Evolutionary conservation across 345 rosid species (phyloP).

Genomic region (Fremontodendron californicum): DNA sequence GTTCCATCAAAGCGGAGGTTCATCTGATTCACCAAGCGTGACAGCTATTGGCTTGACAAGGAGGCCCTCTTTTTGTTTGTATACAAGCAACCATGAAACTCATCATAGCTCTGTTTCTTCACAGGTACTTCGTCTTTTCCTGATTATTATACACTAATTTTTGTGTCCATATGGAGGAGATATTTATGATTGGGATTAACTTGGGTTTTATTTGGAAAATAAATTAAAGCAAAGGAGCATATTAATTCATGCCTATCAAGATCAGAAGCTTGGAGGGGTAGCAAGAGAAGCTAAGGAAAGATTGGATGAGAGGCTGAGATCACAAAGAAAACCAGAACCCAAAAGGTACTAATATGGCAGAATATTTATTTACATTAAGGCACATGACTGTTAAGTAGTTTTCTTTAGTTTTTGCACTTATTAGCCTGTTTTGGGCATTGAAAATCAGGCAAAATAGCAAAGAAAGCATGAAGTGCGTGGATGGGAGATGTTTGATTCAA

Average conservation of each 20-base stretch:
- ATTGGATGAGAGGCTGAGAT: conserved; percentile 57
- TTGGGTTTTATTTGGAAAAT: conserved; percentile 7
- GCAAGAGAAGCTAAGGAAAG: conserved; percentile 88
- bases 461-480: not conserved
- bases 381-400: not conserved
- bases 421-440: not conserved
- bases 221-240: conserved; percentile 35
- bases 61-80: conserved; percentile 58
- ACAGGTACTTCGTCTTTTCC: conserved; percentile 19
- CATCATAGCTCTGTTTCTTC: conserved; percentile 28
- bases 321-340: conserved; percentile 34
- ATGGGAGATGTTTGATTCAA: not conserved
- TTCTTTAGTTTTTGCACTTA: not conserved
- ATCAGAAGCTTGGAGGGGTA: conserved; percentile 53
- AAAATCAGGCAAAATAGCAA: conserved; percentile 28
- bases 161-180: not conserved
- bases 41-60: conserved; percentile 34
- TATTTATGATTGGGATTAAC: not conserved
- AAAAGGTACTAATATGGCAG: conserved; percentile 26
- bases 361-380: not conserved
- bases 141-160: not conserved
- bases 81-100: conserved; percentile 49
- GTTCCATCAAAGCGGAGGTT: conserved; percentile 52
- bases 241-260: conserved; percentile 27
- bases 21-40: conserved; percentile 34